Evolutionary conservation across 2,329 filamentous ascomycete species (phyloP), one percentile per base, ranked within the genome.

Genomic region (Alternaria triticina): DNA sequence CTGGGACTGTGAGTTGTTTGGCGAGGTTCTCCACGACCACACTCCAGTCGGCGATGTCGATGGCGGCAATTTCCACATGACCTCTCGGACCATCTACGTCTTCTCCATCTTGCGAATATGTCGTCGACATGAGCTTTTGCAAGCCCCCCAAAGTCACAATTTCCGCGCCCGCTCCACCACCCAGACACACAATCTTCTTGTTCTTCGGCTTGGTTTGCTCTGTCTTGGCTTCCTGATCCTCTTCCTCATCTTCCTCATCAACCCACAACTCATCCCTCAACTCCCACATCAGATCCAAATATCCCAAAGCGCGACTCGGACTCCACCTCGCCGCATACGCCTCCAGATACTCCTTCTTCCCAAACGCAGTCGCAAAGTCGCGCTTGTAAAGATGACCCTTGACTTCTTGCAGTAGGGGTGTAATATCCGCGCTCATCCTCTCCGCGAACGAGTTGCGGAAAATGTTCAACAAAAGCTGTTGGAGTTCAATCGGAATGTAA

Each of bases 311-410:
- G 57, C 96, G 86, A 56, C 91, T 91, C 2, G 95, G 92, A 79
- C 94, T 97, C 94, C 95, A 99, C 71, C 96, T 84, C 57, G 93
- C 88, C 9, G 93, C 93, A 82, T 99, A 99, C 10, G 91, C 92
- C 64, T 91, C 88, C 17, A 97, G 85, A 71, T 90, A 87, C 47
- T 91, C 88, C 59, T 88, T 85, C 49, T 85, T 85, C 1, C 89
- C 89, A 81, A 98, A 99, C 0, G 95, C 95, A 15, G 84, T 82
- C 12, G 85, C 85, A 80, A 98, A 98, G 77, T 98, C 92, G 30
- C 96, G 88, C 62, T 91, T 89, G 78, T 91, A 98, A 9, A 99
- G 85, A 67, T 95, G 92, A 8, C 89, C 86, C 80, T 98, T 99
- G 66, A 98, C 88, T 56, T 90, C 88, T 75, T 97, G 95, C 20